A percentile compares a stretch with the other conserved stretches of the same genome.
phyloP scores from a whole-genome alignment of 2,329 filamentous ascomycete genomes.

The Hypoxylon sp. region DNA sequence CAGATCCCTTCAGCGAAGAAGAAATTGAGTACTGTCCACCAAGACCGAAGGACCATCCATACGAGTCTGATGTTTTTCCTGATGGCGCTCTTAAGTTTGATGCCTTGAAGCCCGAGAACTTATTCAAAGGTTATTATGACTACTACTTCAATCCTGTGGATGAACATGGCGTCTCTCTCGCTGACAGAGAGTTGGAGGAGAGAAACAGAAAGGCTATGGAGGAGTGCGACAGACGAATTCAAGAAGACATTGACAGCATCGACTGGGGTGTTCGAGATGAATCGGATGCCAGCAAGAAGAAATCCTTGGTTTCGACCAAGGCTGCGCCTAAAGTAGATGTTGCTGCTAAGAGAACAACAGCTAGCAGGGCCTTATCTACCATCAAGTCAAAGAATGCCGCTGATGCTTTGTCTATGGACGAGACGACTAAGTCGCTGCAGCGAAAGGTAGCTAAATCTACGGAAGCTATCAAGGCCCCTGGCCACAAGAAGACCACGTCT shows the following conservation, averaged over 20 bases:
- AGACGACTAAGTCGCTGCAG: slow-evolving; percentile 53
- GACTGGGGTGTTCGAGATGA: slow-evolving; percentile 73
- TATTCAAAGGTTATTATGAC: slow-evolving; percentile 73
- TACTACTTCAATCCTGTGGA: slow-evolving; percentile 75
- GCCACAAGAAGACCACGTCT: slow-evolving; percentile 48
- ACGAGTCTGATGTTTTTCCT: slow-evolving; percentile 79
- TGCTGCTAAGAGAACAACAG: slow-evolving; percentile 31
- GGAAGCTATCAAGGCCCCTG: slow-evolving; percentile 41
- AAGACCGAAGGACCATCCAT: slow-evolving; percentile 74
- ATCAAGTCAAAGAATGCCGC: slow-evolving; percentile 70
- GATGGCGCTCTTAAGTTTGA: slow-evolving; percentile 70
- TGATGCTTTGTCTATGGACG: slow-evolving; percentile 64
- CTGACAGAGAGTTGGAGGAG: slow-evolving; percentile 73
- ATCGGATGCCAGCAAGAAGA: slow-evolving; percentile 57
- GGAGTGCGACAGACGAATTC: slow-evolving; percentile 76
- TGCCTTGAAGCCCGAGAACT: slow-evolving; percentile 70
- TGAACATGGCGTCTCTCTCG: slow-evolving; percentile 75
- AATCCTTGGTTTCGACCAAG: slow-evolving; percentile 37
- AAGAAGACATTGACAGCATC: slow-evolving; percentile 75
- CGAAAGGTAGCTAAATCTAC: slow-evolving; percentile 52
- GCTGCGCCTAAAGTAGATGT: slow-evolving; percentile 8
- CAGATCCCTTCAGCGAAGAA: slow-evolving; percentile 68
- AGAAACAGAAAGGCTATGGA: slow-evolving; percentile 66
- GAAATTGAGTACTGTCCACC: slow-evolving; percentile 95
- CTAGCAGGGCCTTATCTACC: slow-evolving; percentile 62